Evolutionary conservation across 2,329 filamentous ascomycete species (phyloP), one percentile per base, ranked within the genome.

Genomic region (Botryotinia narcissicola): DNA sequence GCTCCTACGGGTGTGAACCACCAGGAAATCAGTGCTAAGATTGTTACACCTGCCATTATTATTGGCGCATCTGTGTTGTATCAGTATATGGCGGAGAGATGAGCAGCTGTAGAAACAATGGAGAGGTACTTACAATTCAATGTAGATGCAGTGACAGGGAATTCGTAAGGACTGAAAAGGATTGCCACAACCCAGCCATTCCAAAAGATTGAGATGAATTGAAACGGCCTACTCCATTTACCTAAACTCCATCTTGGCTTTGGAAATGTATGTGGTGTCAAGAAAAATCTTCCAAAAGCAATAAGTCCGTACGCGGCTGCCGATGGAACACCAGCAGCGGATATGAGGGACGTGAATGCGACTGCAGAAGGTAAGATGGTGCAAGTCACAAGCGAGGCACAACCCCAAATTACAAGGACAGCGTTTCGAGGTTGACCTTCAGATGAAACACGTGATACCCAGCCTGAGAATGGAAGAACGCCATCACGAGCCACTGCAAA

Each of bases 401-500:
- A 71, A 20, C 54, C 44, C 51, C 66, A 72, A 8, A 74, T 74
- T 1, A 75, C 69, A 35, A 75, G 63, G 18, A 75, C 73, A 16
- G 74, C 74, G 37, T 75, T 75, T 12, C 67, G 73, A 14, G 74
- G 74, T 69, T 75, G 74, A 14, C 72, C 72, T 37, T 66, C 68
- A 44, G 62, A n/a, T 8, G 74, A 75, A 2, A 75, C 74, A 20
- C 63, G 59, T 46, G 64, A 75, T n/a, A 75, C 64, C 54, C 51
- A 63, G 1, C 59, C 63, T 18, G 70, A 73, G 60, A 66, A 75
- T 54, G 74, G 74, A 40, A 75, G 73, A 20, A 74, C 73, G 1
- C 70, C 70, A 62, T 75, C 74, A 61, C 74, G 73, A 22, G 74
- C 74, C 51, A 75, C 72, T 14, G 74, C 74, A 29, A 75, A 75